Evolutionary conservation across 805 yeast genomes (phyloP), one percentile per base, ranked within the genome.

Genomic region (Ogataea trehaloabstinens): DNA sequence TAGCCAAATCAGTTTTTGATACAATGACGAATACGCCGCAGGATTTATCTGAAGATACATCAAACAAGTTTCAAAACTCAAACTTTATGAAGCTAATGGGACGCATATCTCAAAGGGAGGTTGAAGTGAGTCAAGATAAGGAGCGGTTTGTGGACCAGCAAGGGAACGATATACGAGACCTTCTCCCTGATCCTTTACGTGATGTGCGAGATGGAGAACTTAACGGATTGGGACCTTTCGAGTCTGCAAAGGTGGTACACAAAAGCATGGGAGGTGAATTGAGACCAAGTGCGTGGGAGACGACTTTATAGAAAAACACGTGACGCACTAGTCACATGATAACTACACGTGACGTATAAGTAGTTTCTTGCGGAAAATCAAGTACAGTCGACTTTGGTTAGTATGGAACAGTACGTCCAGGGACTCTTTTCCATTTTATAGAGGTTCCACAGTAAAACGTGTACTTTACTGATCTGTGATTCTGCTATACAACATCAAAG

Each of bases 31-130:
- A 54, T 19, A 48, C 61, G 1, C 52, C 61, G 20, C 35, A 40
- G 22, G 36, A 47, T 6, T 45, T 56, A 1, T 58, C 69, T 11
- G 40, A 41, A 4, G 52, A 53, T 11, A 66, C 72, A 1, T 47
- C 55, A 2, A 34, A 41, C 19, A 70, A 70, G 44, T 68, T 70
- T 46, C 57, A 61, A 46, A 62, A 65, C 35, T 66, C 71, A 6
- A 58, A 58, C 13, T 71, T 71, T 38, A 48, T 71, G 38, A 65
- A 66, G 38, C 51, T 71, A 22, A 71, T 71, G 76, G 49, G 58
- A 24, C 53, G 45, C 44, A 66, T 71, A 6, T 60, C 70, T 13
- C 55, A 54, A 11, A 58, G 69, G 34, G 56, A 67, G 44, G 68
- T 70, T 29, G 71, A 66, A 39, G 46, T 71, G 5, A 56, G 56